phyloP scores from a whole-genome alignment of 2,329 filamentous ascomycete species.

The Fusarium stilboides region DNA sequence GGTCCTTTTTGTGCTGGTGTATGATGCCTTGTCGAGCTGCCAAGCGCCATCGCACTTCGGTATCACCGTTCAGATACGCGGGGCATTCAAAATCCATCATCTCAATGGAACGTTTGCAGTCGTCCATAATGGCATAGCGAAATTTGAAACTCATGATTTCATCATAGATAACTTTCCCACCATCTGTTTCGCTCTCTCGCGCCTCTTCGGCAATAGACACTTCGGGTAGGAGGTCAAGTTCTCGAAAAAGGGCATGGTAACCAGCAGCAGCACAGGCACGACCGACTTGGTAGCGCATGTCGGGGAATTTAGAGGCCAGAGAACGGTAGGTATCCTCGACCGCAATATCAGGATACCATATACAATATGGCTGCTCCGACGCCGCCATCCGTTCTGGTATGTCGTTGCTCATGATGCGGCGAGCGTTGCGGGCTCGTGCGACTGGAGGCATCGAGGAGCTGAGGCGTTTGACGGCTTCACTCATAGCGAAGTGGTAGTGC shows the following conservation, averaged over 20 bases:
- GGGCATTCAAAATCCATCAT: neutral
- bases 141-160: constrained; percentile 11
- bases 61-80: constrained; percentile 19
- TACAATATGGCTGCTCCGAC: constrained; percentile 20
- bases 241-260: constrained; percentile 1
- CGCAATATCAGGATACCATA: constrained; percentile 22
- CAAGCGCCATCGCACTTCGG: constrained; percentile 13
- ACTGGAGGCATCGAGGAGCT: neutral
- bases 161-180: constrained; percentile 14
- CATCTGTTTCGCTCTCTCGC: constrained; percentile 10
- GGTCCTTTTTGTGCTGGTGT: neutral
- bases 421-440: constrained; percentile 17
- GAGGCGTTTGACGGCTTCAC: neutral
- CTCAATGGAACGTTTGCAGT: constrained; percentile 2
- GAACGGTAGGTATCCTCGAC: constrained; percentile 15
- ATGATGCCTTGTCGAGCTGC: neutral
- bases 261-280: constrained; percentile 26
- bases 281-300: constrained; percentile 22
- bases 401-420: constrained; percentile 25
- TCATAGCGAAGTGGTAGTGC: constrained; percentile 16
- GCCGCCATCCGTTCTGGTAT: constrained; percentile 1
- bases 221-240: constrained; percentile 20
- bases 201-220: constrained; percentile 27
- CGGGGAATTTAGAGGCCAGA: neutral
- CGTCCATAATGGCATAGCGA: constrained; percentile 20